Conservation (phyloP, 192 early-diverging fungal species). For the Coemansia sp. region DNA sequence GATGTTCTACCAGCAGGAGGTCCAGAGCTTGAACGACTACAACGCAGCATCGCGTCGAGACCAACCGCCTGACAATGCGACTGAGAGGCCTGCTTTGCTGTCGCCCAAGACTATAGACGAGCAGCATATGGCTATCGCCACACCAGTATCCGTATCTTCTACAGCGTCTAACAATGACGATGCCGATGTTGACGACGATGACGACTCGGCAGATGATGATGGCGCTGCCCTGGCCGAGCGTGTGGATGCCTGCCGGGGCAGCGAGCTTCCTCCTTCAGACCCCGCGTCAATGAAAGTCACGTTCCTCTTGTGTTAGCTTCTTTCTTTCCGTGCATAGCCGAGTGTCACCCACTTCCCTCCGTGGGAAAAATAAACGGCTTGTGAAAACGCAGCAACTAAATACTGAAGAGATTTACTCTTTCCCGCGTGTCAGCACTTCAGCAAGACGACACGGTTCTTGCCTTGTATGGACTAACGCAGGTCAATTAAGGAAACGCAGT, state of each 20-base stretch:
- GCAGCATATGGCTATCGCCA: conserved; percentile 16
- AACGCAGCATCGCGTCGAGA: conserved; percentile 1
- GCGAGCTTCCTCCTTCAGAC: conserved; percentile 18
- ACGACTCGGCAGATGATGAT: conserved; percentile 38
- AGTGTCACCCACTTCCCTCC: background rate
- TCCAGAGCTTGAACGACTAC: background rate
- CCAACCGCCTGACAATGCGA: background rate
- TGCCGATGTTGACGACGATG: conserved; percentile 21
- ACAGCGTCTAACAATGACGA: conserved; percentile 29
- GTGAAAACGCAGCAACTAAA: background rate
- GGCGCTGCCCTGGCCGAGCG: conserved; percentile 16
- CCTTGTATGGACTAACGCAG: background rate
- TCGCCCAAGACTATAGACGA: conserved; percentile 7
- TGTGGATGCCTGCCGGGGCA: conserved; percentile 1
- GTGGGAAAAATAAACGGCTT: conserved; percentile 10
- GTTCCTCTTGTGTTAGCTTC: conserved; percentile 40
- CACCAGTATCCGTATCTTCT: conserved; percentile 33
- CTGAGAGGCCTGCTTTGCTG: background rate
- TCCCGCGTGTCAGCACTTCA: background rate
- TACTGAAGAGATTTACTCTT: background rate
- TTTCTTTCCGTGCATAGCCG: conserved; percentile 1
- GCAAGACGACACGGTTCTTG: background rate
- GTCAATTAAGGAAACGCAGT: background rate
- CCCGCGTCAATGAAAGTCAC: conserved; percentile 53
- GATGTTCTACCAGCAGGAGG: background rate